These are phyloP conservation scores for Takakia lepidozioides DNA, from an alignment of 225 moss, liverwort and hornwort genomes.

Conservation along the genomic window DNA sequence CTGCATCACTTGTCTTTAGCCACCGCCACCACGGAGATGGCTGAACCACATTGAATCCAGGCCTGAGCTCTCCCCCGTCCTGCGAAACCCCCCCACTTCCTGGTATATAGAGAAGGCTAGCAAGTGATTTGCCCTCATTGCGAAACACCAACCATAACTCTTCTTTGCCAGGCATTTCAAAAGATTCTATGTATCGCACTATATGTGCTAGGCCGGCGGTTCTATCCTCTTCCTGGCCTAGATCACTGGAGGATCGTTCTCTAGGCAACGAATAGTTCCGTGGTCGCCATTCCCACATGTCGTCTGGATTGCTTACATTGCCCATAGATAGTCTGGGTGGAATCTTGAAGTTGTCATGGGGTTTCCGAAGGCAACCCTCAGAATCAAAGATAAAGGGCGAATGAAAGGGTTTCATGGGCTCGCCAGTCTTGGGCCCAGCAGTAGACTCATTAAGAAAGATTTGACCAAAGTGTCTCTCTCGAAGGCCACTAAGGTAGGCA, in stretches of 20 bases:
- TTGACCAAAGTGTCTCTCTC: conserved; percentile 77
- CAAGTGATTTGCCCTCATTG: conserved; percentile 71
- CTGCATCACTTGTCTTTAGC: conserved; percentile 66
- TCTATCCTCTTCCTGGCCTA: conserved; percentile 12
- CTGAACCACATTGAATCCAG: conserved; percentile 58
- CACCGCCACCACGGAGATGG: conserved; percentile 89
- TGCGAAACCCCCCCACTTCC: conserved; percentile 21
- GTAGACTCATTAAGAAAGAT: conserved; percentile 49
- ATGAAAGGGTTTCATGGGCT: no score
- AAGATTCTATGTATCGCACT: conserved; percentile 72
- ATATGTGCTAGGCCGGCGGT: conserved; percentile 43
- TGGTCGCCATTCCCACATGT: no score
- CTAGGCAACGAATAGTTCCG: no score
- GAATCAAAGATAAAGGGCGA: no score
- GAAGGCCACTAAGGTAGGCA: conserved; percentile 72
- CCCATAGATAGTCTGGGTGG: conserved; percentile 23
- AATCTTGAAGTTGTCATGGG: conserved; percentile 11
- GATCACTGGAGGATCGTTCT: no score
- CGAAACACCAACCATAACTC: conserved; percentile 76
- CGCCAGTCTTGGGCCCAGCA: not conserved
- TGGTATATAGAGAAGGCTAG: conserved; percentile 53
- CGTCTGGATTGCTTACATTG: conserved; percentile 21
- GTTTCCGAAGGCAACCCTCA: no score
- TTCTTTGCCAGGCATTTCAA: conserved; percentile 53
- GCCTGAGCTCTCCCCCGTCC: conserved; percentile 39